Conservation (phyloP, 2,329 filamentous ascomycete genomes). For the Amphichorda felina region DNA sequence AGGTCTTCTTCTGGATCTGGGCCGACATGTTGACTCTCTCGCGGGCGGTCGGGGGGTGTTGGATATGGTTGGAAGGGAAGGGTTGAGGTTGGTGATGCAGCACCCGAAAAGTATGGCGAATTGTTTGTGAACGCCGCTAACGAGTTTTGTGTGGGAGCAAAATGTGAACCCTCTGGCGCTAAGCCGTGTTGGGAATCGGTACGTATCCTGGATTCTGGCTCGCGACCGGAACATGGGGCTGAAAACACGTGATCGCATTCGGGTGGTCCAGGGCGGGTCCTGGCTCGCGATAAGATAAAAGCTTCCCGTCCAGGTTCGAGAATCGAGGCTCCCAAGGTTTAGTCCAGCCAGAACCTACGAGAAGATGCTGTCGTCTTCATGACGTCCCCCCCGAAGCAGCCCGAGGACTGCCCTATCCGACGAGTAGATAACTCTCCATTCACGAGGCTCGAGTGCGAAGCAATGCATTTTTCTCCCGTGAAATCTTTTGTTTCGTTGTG, state of each 20-base stretch:
- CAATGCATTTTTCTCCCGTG: too few species aligned
- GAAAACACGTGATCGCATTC: conserved; percentile 21
- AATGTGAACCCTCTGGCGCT: conserved; percentile 30
- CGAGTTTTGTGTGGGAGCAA: conserved; percentile 29
- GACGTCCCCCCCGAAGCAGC: neutral
- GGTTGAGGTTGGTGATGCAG: conserved; percentile 21
- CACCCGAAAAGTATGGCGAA: conserved; percentile 24
- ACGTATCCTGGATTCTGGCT: conserved; percentile 7
- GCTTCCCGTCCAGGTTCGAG: too few species aligned
- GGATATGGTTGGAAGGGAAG: conserved; percentile 13
- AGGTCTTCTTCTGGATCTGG: conserved; percentile 80
- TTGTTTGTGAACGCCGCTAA: conserved; percentile 28
- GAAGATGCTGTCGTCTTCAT: conserved; percentile 13
- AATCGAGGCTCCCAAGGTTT: too few species aligned
- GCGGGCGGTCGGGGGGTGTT: conserved; percentile 28
- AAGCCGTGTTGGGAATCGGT: conserved; percentile 15
- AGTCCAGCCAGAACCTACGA: conserved; percentile 22
- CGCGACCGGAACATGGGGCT: conserved; percentile 17
- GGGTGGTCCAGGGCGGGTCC: neutral
- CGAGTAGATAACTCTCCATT: neutral
- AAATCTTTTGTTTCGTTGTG: too few species aligned
- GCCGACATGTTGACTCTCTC: conserved; percentile 55
- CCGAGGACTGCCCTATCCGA: too few species aligned
- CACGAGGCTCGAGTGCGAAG: too few species aligned
- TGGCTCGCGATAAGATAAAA: conserved; percentile 4